phyloP scores from a whole-genome alignment of 2,329 filamentous ascomycete species.

The Scleromitrula shiraiana region DNA sequence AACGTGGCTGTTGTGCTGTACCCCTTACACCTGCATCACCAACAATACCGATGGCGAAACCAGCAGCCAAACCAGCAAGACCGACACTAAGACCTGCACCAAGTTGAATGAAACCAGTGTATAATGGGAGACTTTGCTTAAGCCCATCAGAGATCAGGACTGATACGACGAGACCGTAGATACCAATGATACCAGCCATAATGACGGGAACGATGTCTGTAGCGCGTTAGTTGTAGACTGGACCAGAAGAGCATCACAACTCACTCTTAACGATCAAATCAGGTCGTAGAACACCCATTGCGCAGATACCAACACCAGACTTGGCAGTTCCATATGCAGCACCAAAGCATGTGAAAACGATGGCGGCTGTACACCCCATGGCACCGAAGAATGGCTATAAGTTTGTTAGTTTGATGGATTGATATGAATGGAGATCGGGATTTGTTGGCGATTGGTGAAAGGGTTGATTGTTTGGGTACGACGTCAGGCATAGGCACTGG shows the following conservation, averaged over 20 bases:
- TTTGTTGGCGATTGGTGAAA: neutral
- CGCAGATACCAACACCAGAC: constrained; percentile 96
- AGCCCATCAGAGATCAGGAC: constrained; percentile 79
- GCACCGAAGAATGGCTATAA: constrained; percentile 81
- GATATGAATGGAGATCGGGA: constrained; percentile 14
- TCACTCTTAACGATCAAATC: constrained; percentile 99
- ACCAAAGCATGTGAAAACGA: constrained; percentile 93
- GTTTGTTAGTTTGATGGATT: constrained; percentile 24
- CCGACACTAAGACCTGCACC: constrained; percentile 77
- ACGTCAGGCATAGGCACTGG: constrained; percentile 6
- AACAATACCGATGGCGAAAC: constrained; percentile 81
- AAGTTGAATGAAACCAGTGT: constrained; percentile 78
- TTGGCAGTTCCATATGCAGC: constrained; percentile 98
- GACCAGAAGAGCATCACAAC: constrained; percentile 29
- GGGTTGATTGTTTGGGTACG: neutral
- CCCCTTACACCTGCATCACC: constrained; percentile 84
- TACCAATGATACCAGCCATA: constrained; percentile 99
- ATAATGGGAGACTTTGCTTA: constrained; percentile 63
- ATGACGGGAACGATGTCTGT: constrained; percentile 98
- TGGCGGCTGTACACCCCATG: constrained; percentile 92
- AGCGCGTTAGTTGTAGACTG: constrained; percentile 14
- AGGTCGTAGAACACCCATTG: constrained; percentile 95
- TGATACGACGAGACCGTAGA: constrained; percentile 86
- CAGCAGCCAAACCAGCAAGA: constrained; percentile 74
- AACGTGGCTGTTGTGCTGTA: constrained; percentile 60